phyloP scores from a whole-genome alignment of 345 rosid species.

The Aegle marmelos region DNA sequence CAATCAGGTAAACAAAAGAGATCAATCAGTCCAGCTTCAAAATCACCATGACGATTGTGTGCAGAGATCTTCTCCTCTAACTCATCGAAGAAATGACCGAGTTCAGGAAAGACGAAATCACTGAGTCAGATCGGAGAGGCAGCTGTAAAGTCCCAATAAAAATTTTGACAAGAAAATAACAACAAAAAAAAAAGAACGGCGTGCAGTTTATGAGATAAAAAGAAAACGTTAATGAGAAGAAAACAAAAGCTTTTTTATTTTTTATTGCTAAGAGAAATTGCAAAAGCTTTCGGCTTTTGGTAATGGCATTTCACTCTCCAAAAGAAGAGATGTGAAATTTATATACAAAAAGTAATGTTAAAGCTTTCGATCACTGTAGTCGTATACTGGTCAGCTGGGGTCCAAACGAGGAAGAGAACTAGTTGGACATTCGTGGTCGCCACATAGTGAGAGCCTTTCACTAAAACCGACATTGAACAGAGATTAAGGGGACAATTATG shows the following conservation, averaged over 20 bases:
- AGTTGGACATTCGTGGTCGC: slow-evolving; percentile 33
- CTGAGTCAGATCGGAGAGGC: slow-evolving; percentile 29
- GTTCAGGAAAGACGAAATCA: slow-evolving; percentile 1
- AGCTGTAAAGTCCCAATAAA: slow-evolving; percentile 1
- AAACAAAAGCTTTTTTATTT: not conserved
- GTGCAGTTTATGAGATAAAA: not conserved
- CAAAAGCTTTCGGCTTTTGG: not conserved
- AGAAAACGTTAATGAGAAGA: not conserved
- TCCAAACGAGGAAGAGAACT: slow-evolving; percentile 25
- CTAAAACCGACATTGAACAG: slow-evolving; percentile 24
- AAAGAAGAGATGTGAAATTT: slow-evolving; percentile 9
- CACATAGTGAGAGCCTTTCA: slow-evolving; percentile 16
- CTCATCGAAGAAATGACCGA: slow-evolving; percentile 22
- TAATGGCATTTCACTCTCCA: slow-evolving; percentile 5
- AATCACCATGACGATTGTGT: slow-evolving; percentile 34
- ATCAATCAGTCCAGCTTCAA: not conserved
- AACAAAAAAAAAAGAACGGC: not conserved
- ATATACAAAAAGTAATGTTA: slow-evolving; percentile 7
- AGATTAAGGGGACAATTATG: not conserved
- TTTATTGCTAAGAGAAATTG: not conserved
- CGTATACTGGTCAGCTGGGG: slow-evolving; percentile 38
- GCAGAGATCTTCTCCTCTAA: slow-evolving; percentile 25
- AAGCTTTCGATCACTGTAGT: slow-evolving; percentile 9
- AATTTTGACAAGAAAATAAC: not conserved
- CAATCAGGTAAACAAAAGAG: not conserved